phyloP scores from a whole-genome alignment of 148 eudicot genomes.

The Spergularia bocconei region DNA sequence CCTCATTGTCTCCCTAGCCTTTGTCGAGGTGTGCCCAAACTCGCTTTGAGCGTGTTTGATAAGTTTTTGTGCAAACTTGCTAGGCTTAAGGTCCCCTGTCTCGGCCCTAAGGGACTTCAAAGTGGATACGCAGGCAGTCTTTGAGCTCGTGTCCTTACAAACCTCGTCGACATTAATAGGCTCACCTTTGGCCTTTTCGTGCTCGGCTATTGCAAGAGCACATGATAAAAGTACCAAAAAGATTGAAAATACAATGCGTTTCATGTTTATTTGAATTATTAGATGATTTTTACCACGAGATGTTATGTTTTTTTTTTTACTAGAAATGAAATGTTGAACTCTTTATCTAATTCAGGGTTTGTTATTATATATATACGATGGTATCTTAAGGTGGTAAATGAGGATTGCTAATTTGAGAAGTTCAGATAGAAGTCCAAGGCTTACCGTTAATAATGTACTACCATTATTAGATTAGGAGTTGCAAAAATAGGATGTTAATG shows the following conservation, averaged over 20 bases:
- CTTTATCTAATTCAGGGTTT: not conserved
- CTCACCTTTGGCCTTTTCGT: not conserved
- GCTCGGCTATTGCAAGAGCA: constrained; percentile 4
- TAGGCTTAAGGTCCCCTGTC: not conserved
- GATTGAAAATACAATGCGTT: constrained; percentile 6
- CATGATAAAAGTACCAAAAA: constrained; percentile 12
- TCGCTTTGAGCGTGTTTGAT: constrained; percentile 16
- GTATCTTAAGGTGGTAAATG: not conserved
- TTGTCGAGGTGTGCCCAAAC: constrained; percentile 18
- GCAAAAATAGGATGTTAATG: constrained; percentile 1
- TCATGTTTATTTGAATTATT: constrained; percentile 16
- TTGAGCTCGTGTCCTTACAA: constrained; percentile 9
- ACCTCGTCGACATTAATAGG: constrained; percentile 14
- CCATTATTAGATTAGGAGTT: constrained; percentile 18
- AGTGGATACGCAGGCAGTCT: not conserved
- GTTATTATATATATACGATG: not conserved
- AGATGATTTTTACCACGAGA: not conserved
- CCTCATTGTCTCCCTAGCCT: constrained; percentile 25
- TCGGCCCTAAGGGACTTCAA: constrained; percentile 20
- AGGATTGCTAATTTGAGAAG: constrained; percentile 9
- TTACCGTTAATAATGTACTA: constrained; percentile 14
- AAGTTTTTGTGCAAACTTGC: constrained; percentile 15
- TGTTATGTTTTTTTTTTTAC: not conserved
- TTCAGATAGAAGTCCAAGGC: constrained; percentile 20
- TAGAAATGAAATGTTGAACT: not conserved